Evolutionary conservation across 495 filamentous ascomycete genomes (phyloP).

Genomic region (Clavariopsis aquatica): DNA sequence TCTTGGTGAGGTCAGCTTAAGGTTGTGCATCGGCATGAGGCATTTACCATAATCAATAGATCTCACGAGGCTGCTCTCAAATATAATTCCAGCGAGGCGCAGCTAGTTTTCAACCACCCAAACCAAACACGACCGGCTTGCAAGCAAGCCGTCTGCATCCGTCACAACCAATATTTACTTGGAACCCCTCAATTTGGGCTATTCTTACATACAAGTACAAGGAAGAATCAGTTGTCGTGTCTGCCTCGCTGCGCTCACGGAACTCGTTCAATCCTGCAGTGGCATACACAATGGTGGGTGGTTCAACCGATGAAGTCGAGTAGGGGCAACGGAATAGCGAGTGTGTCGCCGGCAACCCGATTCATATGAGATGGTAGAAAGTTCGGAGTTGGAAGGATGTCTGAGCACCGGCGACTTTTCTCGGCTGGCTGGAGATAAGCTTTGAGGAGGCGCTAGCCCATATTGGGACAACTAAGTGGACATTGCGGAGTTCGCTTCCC

Average conservation of each 20-base stretch:
- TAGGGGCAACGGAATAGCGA: not conserved
- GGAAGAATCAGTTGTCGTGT: not conserved
- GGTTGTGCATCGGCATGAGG: too few relatives aligned
- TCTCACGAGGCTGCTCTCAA: not conserved
- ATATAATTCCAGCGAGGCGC: too few relatives aligned
- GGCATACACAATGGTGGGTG: not conserved
- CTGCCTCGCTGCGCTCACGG: not conserved
- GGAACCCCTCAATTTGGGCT: not conserved
- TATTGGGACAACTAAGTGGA: not conserved
- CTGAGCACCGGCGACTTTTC: not conserved
- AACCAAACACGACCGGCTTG: too few relatives aligned
- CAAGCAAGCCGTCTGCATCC: not conserved
- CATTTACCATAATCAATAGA: constrained; percentile 11
- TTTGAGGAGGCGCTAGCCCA: not conserved
- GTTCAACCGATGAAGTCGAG: not conserved
- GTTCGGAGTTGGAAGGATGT: not conserved
- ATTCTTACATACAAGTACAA: not conserved
- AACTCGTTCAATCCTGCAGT: not conserved
- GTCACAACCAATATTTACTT: not conserved
- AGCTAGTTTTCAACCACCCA: too few relatives aligned
- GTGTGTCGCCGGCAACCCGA: not conserved
- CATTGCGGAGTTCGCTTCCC: not conserved
- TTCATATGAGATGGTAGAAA: not conserved
- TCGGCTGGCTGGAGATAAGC: not conserved
- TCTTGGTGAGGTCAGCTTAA: constrained; percentile 5